Evolutionary conservation across 1,139 yeast species (phyloP).

Genomic region (Nakaseomyces uthaithaninus): DNA sequence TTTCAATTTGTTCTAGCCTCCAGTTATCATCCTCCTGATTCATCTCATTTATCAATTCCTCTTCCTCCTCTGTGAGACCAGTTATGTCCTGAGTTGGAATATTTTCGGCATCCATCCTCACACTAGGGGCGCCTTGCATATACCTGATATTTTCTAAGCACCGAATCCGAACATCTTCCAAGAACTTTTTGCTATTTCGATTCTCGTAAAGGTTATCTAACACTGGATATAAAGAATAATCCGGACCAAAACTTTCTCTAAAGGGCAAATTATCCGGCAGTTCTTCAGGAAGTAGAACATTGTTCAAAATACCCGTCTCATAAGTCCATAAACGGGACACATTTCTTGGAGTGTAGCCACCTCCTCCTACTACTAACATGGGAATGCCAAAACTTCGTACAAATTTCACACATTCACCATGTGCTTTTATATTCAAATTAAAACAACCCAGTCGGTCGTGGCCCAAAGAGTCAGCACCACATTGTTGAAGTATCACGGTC

Average conservation of each 20-base stretch:
- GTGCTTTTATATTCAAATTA: constrained; percentile 86
- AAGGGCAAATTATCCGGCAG: constrained; percentile 78
- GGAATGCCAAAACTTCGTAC: constrained; percentile 85
- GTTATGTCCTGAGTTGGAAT: constrained; percentile 74
- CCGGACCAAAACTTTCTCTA: constrained; percentile 87
- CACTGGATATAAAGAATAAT: constrained; percentile 81
- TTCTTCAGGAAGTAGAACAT: constrained; percentile 63
- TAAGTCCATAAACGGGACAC: constrained; percentile 93
- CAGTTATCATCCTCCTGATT: constrained; percentile 34
- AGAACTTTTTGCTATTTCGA: constrained; percentile 73
- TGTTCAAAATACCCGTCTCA: constrained; percentile 82
- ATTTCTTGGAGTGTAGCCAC: constrained; percentile 94
- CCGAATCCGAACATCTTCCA: constrained; percentile 70
- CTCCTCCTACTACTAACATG: constrained; percentile 90
- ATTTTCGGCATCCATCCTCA: constrained; percentile 71
- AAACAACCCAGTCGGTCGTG: constrained; percentile 91
- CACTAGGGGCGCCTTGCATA: constrained; percentile 88
- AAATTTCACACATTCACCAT: constrained; percentile 89
- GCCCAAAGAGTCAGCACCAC: constrained; percentile 89
- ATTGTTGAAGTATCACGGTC: constrained; percentile 80
- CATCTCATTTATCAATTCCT: constrained; percentile 46
- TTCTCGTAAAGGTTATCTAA: constrained; percentile 84
- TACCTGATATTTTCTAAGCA: constrained; percentile 76
- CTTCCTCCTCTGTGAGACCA: constrained; percentile 41
- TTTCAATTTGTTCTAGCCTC: constrained; percentile 35